A percentile compares a stretch with the other conserved stretches of the same genome.
These are phyloP conservation scores for Auricularia sp. DNA, from an alignment of 768 basidiomycete species.

Conservation along the genomic window DNA sequence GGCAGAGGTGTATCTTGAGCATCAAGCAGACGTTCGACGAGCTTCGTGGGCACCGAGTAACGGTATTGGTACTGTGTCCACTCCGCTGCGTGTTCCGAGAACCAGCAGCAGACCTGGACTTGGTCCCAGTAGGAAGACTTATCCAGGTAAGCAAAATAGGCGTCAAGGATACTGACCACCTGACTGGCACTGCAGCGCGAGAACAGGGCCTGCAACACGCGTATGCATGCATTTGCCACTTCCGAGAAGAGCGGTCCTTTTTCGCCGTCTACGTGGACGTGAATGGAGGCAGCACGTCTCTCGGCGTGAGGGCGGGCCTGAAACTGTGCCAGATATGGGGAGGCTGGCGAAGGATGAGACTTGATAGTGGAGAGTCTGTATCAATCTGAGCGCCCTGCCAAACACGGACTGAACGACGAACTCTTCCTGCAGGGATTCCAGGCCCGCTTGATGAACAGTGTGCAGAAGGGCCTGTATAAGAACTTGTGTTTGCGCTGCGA, in stretches of 20 bases:
- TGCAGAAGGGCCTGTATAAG: slow-evolving; percentile 65
- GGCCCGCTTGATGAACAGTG: slow-evolving; percentile 54
- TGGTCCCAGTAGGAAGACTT: slow-evolving; percentile 53
- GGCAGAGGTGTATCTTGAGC: slow-evolving; percentile 43
- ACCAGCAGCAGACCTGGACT: slow-evolving; percentile 70
- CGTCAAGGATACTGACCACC: slow-evolving; percentile 59
- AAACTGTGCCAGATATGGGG: slow-evolving; percentile 78
- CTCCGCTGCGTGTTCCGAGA: slow-evolving; percentile 64
- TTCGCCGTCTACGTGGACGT: slow-evolving; percentile 81
- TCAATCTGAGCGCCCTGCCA: slow-evolving; percentile 5
- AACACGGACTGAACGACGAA: slow-evolving; percentile 26
- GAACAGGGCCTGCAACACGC: slow-evolving; percentile 60
- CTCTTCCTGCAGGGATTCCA: slow-evolving; percentile 58
- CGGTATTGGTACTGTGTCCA: slow-evolving; percentile 93
- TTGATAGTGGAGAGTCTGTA: slow-evolving; percentile 52
- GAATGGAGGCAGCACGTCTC: slow-evolving; percentile 80
- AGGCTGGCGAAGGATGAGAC: slow-evolving; percentile 47
- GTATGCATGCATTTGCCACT: slow-evolving; percentile 64
- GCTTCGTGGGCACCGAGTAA: slow-evolving; percentile 75
- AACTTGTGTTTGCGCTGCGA: slow-evolving; percentile 56
- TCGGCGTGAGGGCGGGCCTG: slow-evolving; percentile 69
- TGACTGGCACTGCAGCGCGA: slow-evolving; percentile 71
- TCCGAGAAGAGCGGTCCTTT: slow-evolving; percentile 67
- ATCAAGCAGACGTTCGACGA: slow-evolving; percentile 67
- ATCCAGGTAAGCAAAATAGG: slow-evolving; percentile 61